phyloP scores from a whole-genome alignment of 768 basidiomycete genomes.

The Porpolomopsis calyptriformis region DNA sequence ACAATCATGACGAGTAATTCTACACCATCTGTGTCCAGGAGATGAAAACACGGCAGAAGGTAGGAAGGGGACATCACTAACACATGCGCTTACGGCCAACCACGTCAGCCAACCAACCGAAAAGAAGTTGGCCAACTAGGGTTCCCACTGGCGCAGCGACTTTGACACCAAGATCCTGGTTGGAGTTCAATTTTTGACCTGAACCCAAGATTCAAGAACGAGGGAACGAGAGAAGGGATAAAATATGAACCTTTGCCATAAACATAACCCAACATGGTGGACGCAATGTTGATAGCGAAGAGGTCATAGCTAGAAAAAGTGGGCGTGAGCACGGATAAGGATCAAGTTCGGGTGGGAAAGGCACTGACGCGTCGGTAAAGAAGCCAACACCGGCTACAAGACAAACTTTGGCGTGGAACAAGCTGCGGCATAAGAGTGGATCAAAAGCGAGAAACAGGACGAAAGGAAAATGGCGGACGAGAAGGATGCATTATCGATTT shows the following conservation, averaged over 20 bases:
- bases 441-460: conserved; percentile 2
- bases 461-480: conserved; percentile 37
- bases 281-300: conserved; percentile 83
- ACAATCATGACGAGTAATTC: conserved; percentile 77
- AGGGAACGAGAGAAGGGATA: conserved; percentile 4
- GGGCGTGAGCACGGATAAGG: not conserved
- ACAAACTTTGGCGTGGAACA: conserved; percentile 78
- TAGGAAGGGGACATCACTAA: conserved; percentile 24
- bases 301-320: conserved; percentile 54
- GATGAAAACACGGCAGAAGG: not conserved
- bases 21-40: conserved; percentile 40
- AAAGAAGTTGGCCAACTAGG: conserved; percentile 63
- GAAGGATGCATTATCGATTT: conserved; percentile 81
- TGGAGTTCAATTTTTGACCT: conserved; percentile 34
- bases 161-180: conserved; percentile 71
- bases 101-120: conserved; percentile 72
- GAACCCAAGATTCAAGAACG: conserved; percentile 9
- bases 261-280: conserved; percentile 75
- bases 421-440: conserved; percentile 29
- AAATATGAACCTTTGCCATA: conserved; percentile 37
- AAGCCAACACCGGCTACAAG: conserved; percentile 72
- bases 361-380: conserved; percentile 71
- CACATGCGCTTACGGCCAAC: conserved; percentile 76
- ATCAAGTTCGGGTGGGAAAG: not conserved
- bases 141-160: conserved; percentile 71